Evolutionary conservation across 2,329 filamentous ascomycete genomes (phyloP), one percentile per base, ranked within the genome.

Genomic region (Anthostomella pinea): DNA sequence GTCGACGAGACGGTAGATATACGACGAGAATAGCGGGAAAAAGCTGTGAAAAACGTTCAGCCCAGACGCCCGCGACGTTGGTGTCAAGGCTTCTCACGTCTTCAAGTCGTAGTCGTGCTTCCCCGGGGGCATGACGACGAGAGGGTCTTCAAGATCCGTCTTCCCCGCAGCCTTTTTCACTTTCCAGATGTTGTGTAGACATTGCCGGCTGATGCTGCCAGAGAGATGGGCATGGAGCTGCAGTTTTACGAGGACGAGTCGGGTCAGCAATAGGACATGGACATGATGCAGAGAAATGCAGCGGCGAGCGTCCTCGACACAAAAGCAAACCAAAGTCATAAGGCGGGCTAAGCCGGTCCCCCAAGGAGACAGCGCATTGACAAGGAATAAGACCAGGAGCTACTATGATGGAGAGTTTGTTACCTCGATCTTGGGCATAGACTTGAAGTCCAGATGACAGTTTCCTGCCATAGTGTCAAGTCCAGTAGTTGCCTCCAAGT

Each of bases 221-320:
- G 80, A 86, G 28, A 93, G 72, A 62, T 93, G 86, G 44, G 87
- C 86, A 53, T 93, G 87, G 35, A 91, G 75, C 82, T 89, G 30
- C 30, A 8, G 22, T 18, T 26, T 21, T 15, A 30, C 28, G 31
- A 42, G 25, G 8, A 22, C 4, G 21, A 39, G 40, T 3, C 40
- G 32, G 3, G 32, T 39, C n/a, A n/a, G n/a, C n/a, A n/a, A n/a
- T n/a, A n/a, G n/a, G n/a, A n/a, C n/a, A n/a, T n/a, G n/a, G n/a
- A n/a, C n/a, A n/a, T n/a, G n/a, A n/a, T n/a, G n/a, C n/a, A n/a
- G n/a, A n/a, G n/a, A n/a, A n/a, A n/a, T n/a, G n/a, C n/a, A n/a
- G n/a, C n/a, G n/a, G n/a, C n/a, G n/a, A n/a, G n/a, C n/a, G n/a
- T n/a, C n/a, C n/a, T n/a, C n/a, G n/a, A n/a, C n/a, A n/a, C n/a